Evolutionary conservation across 352 stramenopile species (phyloP).

Genomic region (Phytophthora pini): DNA sequence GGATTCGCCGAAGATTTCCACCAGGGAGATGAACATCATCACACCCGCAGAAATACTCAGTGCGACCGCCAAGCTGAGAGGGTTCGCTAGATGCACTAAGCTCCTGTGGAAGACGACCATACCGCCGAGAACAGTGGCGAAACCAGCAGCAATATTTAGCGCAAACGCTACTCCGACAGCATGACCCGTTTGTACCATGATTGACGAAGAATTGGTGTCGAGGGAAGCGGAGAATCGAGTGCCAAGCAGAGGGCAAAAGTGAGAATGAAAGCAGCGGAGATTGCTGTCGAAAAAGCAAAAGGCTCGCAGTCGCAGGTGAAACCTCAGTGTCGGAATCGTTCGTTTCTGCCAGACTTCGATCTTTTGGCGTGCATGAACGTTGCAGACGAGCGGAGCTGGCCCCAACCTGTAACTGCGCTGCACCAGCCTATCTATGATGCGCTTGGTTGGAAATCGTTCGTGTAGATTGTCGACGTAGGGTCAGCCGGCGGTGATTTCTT

Average conservation of each 20-base stretch:
- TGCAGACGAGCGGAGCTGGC: constrained; percentile 12
- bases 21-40: constrained; percentile 86
- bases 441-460: constrained; percentile 4
- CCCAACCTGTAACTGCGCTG: background rate
- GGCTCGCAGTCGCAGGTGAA: background rate
- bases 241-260: constrained; percentile 9
- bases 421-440: background rate
- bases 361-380: constrained; percentile 8
- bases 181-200: constrained; percentile 47
- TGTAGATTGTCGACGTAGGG: background rate
- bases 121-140: constrained; percentile 63
- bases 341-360: background rate
- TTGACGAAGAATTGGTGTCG: background rate
- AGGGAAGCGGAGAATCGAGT: background rate
- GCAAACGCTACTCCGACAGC: constrained; percentile 49
- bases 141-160: constrained; percentile 56
- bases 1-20: constrained; percentile 61
- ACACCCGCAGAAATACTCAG: constrained; percentile 76
- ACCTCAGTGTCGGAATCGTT: constrained; percentile 1
- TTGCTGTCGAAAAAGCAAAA: constrained; percentile 1
- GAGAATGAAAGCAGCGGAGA: constrained; percentile 18
- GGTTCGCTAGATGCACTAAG: constrained; percentile 60
- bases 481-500: background rate
- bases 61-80: constrained; percentile 80
- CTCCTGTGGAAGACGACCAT: constrained; percentile 58